Base-by-base conservation (phyloP, 1,284 basidiomycete species). In the Entoloma clypeatum region DNA sequence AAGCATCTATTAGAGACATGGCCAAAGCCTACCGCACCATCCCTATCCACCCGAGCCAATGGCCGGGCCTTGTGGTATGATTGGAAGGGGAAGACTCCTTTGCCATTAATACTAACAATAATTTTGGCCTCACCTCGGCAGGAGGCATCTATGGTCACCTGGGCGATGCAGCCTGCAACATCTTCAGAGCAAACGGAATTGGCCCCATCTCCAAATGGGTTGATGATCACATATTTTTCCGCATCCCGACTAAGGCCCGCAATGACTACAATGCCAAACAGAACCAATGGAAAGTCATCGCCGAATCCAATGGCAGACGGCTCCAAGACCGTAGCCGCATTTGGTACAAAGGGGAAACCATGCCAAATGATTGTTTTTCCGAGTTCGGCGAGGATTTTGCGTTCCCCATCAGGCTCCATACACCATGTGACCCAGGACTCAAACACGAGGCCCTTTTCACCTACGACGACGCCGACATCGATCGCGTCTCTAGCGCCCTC, bases 181-280 rank as follows among this genome's bases (percentile, higher is more conserved):
- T 71, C 0, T 36, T 64, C 16, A 14, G 53, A 0, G 19, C 22
- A 0, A 0, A 28, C 0, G 63, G 67, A 0, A 53, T 71, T 0
- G 59, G 63, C 0, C 66, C 64, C 0, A 29, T 70, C 0, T 27
- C 51, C 0, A 57, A 65, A 37, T 69, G 68, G 69, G 65, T 69
- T 0, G 65, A 71, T 32, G 58, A 69, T 39, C 63, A 66, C 13
- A 26, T 65, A 1, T 69, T 68, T 44, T 36, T 66, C 2, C 45
- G 58, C 0, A 52, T 69, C 1, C 51, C 25, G 1, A 10, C 33
- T 1, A 9, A 41, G 5, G 36, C 49, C 28, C 34, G 59, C 0
- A 14, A 32, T 0, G 34, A 51, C 3, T 63, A 56, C 49, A 66
- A 67, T 28, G 3, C 13, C 3, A 10, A 17, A 1, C 29, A 49